Evolutionary conservation across 2,329 filamentous ascomycete genomes (phyloP).

Genomic region (Helicocarpus griseus): DNA sequence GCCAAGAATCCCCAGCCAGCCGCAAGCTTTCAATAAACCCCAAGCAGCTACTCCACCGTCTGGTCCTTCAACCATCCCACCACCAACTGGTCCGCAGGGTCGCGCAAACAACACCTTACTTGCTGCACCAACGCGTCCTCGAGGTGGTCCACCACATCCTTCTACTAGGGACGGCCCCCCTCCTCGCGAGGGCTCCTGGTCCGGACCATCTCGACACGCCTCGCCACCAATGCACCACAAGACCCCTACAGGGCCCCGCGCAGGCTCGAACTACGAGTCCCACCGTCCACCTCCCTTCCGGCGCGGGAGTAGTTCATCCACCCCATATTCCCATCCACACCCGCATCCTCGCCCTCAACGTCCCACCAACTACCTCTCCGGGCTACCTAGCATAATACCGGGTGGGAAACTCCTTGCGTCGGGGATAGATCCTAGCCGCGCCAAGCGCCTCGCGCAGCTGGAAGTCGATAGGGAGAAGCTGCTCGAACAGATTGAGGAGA

Average conservation of each 20-base stretch:
- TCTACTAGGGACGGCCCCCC: not conserved
- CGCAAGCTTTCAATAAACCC: constrained; percentile 19
- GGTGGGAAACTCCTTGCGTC: constrained; percentile 34
- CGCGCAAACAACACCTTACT: constrained; percentile 32
- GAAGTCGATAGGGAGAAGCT: constrained; percentile 37
- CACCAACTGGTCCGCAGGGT: constrained; percentile 25
- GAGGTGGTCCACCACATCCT: constrained; percentile 19
- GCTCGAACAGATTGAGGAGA: constrained; percentile 35
- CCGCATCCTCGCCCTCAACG: constrained; percentile 28
- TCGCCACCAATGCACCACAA: constrained; percentile 21
- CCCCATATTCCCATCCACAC: constrained; percentile 29
- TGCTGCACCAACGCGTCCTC: constrained; percentile 39
- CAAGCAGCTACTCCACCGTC: constrained; percentile 24
- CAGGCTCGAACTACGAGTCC: constrained; percentile 17
- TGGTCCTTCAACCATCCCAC: constrained; percentile 29
- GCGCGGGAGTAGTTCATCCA: constrained; percentile 26
- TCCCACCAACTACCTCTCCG: constrained; percentile 30
- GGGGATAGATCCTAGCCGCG: constrained; percentile 28
- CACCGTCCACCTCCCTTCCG: constrained; percentile 28
- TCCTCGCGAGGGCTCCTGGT: constrained; percentile 24
- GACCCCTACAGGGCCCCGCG: constrained; percentile 30
- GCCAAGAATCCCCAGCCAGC: constrained; percentile 13
- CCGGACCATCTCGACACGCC: constrained; percentile 25
- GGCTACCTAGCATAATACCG: constrained; percentile 30
- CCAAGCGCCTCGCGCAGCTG: constrained; percentile 36